A percentile compares a stretch with the other conserved stretches of the same genome.
Conservation (phyloP, 768 basidiomycete genomes). For the Dacryopinax primogenitus region DNA sequence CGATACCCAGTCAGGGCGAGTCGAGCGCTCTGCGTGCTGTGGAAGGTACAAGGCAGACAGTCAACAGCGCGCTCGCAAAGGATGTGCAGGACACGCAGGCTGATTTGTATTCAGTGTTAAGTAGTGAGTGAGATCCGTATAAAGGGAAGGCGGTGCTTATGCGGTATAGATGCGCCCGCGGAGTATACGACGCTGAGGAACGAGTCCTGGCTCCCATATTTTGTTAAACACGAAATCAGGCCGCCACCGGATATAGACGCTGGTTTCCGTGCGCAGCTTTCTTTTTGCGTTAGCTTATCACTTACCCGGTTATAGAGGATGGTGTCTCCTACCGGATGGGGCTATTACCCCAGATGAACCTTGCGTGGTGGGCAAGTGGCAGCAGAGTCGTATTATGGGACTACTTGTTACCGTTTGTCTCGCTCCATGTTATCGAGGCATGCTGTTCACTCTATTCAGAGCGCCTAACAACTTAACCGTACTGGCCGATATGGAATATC, state of each 20-base stretch:
- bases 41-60: neutral
- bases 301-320: neutral
- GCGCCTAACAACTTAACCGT: constrained; percentile 70
- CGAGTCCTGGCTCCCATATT: neutral
- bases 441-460: constrained; percentile 23
- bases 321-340: constrained; percentile 39
- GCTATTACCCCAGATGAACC: constrained; percentile 80
- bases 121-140: neutral
- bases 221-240: neutral
- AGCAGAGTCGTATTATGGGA: constrained; percentile 94
- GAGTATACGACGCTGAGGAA: neutral
- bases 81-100: constrained; percentile 5
- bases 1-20: neutral
- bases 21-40: neutral
- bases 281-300: neutral
- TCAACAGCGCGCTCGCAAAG: neutral
- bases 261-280: neutral
- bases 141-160: neutral
- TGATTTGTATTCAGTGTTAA: neutral
- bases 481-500: constrained; percentile 82
- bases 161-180: neutral
- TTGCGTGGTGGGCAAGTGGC: constrained; percentile 92
- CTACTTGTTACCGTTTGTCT: constrained; percentile 75
- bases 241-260: neutral
- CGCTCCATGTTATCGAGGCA: neutral